Evolutionary conservation across 2,329 filamentous ascomycete genomes (phyloP).

Genomic region (Fusarium devonianum): DNA sequence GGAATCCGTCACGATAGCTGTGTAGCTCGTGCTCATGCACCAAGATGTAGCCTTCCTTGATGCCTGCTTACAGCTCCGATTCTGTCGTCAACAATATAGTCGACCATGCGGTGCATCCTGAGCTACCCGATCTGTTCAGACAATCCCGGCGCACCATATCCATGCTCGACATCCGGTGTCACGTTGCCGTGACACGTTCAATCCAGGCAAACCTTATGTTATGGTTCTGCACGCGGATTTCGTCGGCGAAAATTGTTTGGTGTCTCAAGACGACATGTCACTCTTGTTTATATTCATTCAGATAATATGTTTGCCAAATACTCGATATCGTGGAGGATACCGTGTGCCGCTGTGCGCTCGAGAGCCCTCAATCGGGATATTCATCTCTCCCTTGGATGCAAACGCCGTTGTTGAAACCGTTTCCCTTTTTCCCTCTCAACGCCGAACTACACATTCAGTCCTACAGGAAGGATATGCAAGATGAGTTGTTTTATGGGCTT

Average conservation of each 20-base stretch:
- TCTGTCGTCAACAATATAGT: slow-evolving; percentile 1
- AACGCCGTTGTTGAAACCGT: slow-evolving; percentile 64
- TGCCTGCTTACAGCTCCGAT: too few relatives aligned
- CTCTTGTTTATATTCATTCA: slow-evolving; percentile 39
- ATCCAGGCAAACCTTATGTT: neutral
- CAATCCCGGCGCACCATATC: slow-evolving; percentile 8
- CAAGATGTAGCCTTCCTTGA: slow-evolving; percentile 6
- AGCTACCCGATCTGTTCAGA: slow-evolving; percentile 8
- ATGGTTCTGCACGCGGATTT: slow-evolving; percentile 14
- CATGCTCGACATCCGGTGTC: slow-evolving; percentile 19
- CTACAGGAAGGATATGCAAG: slow-evolving; percentile 37
- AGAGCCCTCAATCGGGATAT: slow-evolving; percentile 41
- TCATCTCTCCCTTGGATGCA: slow-evolving; percentile 46
- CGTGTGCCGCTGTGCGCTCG: slow-evolving; percentile 47
- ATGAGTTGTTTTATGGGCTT: slow-evolving; percentile 36
- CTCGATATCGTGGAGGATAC: slow-evolving; percentile 54
- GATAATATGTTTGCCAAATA: slow-evolving; percentile 42
- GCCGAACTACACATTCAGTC: slow-evolving; percentile 48
- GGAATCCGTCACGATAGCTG: slow-evolving; percentile 4
- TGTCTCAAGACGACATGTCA: slow-evolving; percentile 36
- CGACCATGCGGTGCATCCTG: slow-evolving; percentile 7
- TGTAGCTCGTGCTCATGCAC: neutral
- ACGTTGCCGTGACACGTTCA: slow-evolving; percentile 10
- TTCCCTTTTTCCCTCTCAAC: slow-evolving; percentile 54
- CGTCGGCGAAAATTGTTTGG: slow-evolving; percentile 24